A percentile compares a stretch with the other conserved stretches of the same genome.
phyloP scores from a whole-genome alignment of 2,329 filamentous ascomycete genomes.

The Ascochyta rabiei region DNA sequence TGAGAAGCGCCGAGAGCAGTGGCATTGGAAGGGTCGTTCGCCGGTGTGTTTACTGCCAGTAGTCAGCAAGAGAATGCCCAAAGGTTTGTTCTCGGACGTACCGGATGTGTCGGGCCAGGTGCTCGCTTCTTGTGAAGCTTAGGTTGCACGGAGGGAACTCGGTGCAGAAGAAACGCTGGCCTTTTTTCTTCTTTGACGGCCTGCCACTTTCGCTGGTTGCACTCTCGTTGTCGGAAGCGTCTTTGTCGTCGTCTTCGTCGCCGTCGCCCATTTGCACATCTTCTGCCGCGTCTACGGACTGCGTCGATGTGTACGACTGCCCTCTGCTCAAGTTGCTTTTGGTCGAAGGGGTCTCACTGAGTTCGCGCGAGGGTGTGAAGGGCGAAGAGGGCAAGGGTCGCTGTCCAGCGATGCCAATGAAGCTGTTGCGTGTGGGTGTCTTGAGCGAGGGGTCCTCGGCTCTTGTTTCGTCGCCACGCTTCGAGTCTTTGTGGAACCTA shows the following conservation, averaged over 20 bases:
- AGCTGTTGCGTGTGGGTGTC: slow-evolving; percentile 67
- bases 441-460: slow-evolving; percentile 54
- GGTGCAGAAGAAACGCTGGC: slow-evolving; percentile 93
- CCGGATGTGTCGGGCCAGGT: slow-evolving; percentile 92
- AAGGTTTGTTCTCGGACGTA: slow-evolving; percentile 50
- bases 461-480: slow-evolving; percentile 40
- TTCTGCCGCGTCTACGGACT: slow-evolving; percentile 67
- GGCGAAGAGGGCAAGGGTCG: slow-evolving; percentile 53
- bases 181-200: slow-evolving; percentile 92
- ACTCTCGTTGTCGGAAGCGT: slow-evolving; percentile 58
- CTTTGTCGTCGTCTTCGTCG: slow-evolving; percentile 68
- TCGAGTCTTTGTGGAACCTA: slow-evolving; percentile 50
- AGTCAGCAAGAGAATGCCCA: slow-evolving; percentile 32
- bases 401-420: slow-evolving; percentile 55
- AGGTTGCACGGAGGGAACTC: slow-evolving; percentile 92
- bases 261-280: slow-evolving; percentile 81
- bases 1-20: slow-evolving; percentile 91
- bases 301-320: slow-evolving; percentile 66
- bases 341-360: slow-evolving; percentile 46
- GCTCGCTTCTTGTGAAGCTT: slow-evolving; percentile 95
- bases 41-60: slow-evolving; percentile 86
- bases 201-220: slow-evolving; percentile 66
- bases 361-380: slow-evolving; percentile 54
- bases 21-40: slow-evolving; percentile 94
- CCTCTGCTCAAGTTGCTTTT: slow-evolving; percentile 56